Base-by-base conservation (phyloP, 2,329 filamentous ascomycete species). In the Fonsecaea erecta region DNA sequence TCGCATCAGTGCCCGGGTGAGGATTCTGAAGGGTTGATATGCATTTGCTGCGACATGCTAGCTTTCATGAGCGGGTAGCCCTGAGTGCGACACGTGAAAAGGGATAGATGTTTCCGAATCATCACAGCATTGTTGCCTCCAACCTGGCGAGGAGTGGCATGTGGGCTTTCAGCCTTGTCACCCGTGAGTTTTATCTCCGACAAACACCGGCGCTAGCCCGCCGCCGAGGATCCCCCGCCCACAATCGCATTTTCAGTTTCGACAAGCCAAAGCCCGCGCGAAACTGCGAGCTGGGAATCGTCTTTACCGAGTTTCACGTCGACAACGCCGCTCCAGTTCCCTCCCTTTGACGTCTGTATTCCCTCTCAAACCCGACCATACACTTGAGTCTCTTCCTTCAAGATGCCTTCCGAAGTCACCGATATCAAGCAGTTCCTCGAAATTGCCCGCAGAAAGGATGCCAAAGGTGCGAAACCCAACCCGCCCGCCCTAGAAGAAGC, bases 401-500 rank as follows among this genome's bases (percentile, higher is more conserved):
- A 85, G 83, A 99, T 99, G 95, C 94, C 95, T 89, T 87, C 88
- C 80, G 93, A 98, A 91, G 90, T 97, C 83, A 91, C 89, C 81
- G 95, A 98, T 82, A 98, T 98, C 88, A 98, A 99, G 81, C 82
- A 97, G 88, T 99, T 99, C 92, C 96, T 99, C 83, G 95, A 98
- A 90, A 97, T 99, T 88, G 97, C 92, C 90, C 91, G 94, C 84
- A 91, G 95, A 83, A 96, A 97, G 88, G 96, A 99, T 89, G 95
- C 95, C 82, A 96, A 91, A 81, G 97, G 95, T 99, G 91, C 79
- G 93, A n/a, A n/a, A n/a, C n/a, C n/a, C n/a, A n/a, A n/a, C n/a
- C n/a, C n/a, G n/a, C n/a, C n/a, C n/a, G n/a, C n/a, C n/a, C n/a
- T n/a, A n/a, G n/a, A n/a, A n/a, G 16, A 16, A 16, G 9, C 18